Conservation (phyloP, 495 filamentous ascomycete genomes). For the Penicillium crystallinum region DNA sequence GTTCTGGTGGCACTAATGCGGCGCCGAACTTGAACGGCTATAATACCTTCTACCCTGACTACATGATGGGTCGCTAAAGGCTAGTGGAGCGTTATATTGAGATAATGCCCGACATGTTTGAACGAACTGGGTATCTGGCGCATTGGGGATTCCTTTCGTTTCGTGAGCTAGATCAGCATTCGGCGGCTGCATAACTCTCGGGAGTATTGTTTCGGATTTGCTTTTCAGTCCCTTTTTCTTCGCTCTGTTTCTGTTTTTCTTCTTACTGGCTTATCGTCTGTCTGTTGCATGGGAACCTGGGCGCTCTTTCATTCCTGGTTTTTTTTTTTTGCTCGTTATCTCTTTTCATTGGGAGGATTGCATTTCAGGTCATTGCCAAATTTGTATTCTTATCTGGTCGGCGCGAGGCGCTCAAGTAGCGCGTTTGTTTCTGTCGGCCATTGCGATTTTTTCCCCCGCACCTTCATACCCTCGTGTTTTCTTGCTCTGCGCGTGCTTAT, state of each 20-base stretch:
- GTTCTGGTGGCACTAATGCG: conserved; percentile 29
- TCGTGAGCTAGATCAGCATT: conserved; percentile 46
- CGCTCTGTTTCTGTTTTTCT: conserved; percentile 12
- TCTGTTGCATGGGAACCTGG: conserved; percentile 36
- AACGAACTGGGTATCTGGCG: conserved; percentile 43
- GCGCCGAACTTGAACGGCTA: conserved; percentile 40
- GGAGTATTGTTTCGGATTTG: conserved; percentile 41
- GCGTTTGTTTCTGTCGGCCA: conserved; percentile 26
- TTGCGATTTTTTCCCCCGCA: conserved; percentile 26
- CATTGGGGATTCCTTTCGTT: conserved; percentile 38
- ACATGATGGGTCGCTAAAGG: conserved; percentile 57
- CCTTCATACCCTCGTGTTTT: conserved; percentile 28
- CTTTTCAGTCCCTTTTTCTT: conserved; percentile 16
- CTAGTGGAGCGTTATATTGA: conserved; percentile 20
- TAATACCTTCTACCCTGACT: conserved; percentile 50
- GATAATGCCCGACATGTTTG: conserved; percentile 49
- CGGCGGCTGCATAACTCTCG: conserved; percentile 41
- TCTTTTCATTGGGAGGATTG: conserved; percentile 31
- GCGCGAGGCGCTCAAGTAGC: conserved; percentile 19
- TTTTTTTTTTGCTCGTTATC: conserved; percentile 14
- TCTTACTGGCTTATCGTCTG: conserved; percentile 9
- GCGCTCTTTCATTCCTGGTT: conserved; percentile 33
- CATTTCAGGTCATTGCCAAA: conserved; percentile 33
- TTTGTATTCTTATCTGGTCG: conserved; percentile 31
- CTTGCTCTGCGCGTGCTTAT: conserved; percentile 13